Conservation (phyloP, 306 rosid species). For the Chamaecrista fasciculata region DNA sequence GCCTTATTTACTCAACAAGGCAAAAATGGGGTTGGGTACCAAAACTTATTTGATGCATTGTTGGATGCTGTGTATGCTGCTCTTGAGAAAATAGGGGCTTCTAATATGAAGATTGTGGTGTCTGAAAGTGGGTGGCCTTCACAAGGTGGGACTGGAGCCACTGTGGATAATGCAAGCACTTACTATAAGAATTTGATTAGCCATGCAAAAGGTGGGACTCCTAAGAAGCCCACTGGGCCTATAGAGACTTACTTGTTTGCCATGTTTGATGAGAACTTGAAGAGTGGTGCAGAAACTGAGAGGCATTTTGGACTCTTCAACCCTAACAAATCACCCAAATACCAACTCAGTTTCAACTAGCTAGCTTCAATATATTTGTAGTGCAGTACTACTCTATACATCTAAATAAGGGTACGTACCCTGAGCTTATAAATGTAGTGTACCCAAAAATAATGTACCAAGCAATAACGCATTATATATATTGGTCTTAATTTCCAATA, state of each 20-base stretch:
- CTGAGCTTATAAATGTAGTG: neutral
- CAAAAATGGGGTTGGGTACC: conserved; percentile 37
- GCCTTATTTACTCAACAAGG: conserved; percentile 54
- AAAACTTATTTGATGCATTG: conserved; percentile 46
- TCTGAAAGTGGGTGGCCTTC: conserved; percentile 80
- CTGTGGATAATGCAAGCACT: conserved; percentile 33
- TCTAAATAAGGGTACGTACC: neutral
- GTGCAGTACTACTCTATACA: too few relatives aligned
- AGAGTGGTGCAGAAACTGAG: conserved; percentile 21
- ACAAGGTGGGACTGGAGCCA: conserved; percentile 35
- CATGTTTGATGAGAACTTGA: conserved; percentile 48
- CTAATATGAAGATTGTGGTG: conserved; percentile 43
- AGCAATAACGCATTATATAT: too few relatives aligned
- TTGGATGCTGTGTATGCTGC: conserved; percentile 55
- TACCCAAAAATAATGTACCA: neutral
- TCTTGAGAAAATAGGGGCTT: conserved; percentile 45
- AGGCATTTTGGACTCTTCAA: conserved; percentile 41
- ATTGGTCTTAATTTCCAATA: too few relatives aligned
- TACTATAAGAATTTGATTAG: conserved; percentile 50
- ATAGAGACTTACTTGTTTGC: conserved; percentile 44
- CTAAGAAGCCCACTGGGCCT: conserved; percentile 34
- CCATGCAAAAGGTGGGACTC: conserved; percentile 45
- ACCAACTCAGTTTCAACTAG: conserved; percentile 31
- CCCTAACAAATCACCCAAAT: conserved; percentile 38
- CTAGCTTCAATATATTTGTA: neutral